Percentiles rank a stretch among this genome's conserved stretches.
Evolutionary conservation across 768 basidiomycete genomes (phyloP).

Genomic region (Crucibulum laeve): DNA sequence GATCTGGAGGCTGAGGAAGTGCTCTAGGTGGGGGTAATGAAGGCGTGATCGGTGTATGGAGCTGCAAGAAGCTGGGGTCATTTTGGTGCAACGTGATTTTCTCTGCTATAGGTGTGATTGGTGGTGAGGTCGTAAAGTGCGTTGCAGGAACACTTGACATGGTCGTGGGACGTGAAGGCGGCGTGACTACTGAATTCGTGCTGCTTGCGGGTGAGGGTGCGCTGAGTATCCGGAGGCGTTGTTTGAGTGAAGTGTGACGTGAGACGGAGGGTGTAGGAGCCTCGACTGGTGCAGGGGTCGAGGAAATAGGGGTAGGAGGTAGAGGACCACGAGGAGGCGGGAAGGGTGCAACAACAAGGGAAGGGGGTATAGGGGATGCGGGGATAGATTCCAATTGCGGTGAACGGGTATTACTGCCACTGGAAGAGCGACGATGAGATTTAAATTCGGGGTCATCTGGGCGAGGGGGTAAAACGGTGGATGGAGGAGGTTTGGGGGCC

Average conservation of each 20-base stretch:
- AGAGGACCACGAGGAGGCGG: conserved; percentile 43
- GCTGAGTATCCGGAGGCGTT: conserved; percentile 46
- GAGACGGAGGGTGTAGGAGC: conserved; percentile 14
- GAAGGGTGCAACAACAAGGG: conserved; percentile 23
- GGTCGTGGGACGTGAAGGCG: conserved; percentile 7
- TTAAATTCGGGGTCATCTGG: conserved; percentile 50
- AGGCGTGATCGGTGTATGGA: conserved; percentile 43
- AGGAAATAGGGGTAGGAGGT: conserved; percentile 26
- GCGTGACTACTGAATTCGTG: neutral
- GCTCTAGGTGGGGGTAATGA: conserved; percentile 24
- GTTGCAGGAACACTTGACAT: conserved; percentile 7
- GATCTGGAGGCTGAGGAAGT: conserved; percentile 10
- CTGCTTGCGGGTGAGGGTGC: conserved; percentile 1
- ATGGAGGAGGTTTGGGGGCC: conserved; percentile 63
- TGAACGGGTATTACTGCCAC: conserved; percentile 21
- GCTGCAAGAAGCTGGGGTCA: conserved; percentile 60
- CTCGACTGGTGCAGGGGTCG: conserved; percentile 12
- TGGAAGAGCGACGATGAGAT: conserved; percentile 31
- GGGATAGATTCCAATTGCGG: conserved; percentile 35
- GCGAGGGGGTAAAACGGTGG: conserved; percentile 55
- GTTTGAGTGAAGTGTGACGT: conserved; percentile 46
- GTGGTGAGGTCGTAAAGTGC: conserved; percentile 19
- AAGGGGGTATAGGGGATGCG: conserved; percentile 37
- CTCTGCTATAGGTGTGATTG: conserved; percentile 58
- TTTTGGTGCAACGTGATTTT: conserved; percentile 49